Conservation (phyloP, 805 yeast genomes). For the Isabelozyma gotoi region DNA sequence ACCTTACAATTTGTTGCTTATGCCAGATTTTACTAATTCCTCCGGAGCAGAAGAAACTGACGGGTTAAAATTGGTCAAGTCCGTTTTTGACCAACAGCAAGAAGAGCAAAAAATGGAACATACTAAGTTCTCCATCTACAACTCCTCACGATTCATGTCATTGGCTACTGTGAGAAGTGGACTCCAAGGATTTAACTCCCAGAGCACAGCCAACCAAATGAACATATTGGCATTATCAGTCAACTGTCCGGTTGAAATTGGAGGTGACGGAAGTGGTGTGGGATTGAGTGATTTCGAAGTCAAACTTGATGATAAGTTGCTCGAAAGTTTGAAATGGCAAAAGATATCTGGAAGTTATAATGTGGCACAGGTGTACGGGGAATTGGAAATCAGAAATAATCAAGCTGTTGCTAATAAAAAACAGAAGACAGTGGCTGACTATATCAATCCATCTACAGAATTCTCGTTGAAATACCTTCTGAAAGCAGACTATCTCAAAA, state of each 20-base stretch:
- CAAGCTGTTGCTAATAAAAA: conserved; percentile 11
- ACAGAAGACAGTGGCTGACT: conserved; percentile 21
- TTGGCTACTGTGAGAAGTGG: conserved; percentile 31
- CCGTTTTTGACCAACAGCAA: conserved; percentile 30
- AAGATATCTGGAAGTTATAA: conserved; percentile 75
- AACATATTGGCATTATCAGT: conserved; percentile 26
- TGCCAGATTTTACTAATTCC: conserved; percentile 42
- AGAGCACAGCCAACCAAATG: conserved; percentile 21
- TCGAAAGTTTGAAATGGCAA: conserved; percentile 76
- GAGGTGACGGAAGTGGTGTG: conserved; percentile 41
- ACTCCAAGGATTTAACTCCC: conserved; percentile 9
- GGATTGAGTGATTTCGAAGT: conserved; percentile 53
- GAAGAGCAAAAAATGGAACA: conserved; percentile 22
- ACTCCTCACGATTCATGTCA: conserved; percentile 28
- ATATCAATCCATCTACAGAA: conserved; percentile 28
- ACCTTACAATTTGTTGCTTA: conserved; percentile 68
- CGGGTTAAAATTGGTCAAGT: conserved; percentile 26
- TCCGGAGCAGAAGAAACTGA: conserved; percentile 16
- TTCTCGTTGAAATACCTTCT: conserved; percentile 28
- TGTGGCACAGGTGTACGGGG: conserved; percentile 81
- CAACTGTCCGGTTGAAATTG: conserved; percentile 48
- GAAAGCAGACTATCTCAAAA: conserved; percentile 12
- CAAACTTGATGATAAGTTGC: conserved; percentile 63
- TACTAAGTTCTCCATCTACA: conserved; percentile 14
- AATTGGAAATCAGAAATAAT: conserved; percentile 39